Evolutionary conservation across 495 filamentous ascomycete species (phyloP), one percentile per base, ranked within the genome.

Genomic region (Halenospora varia): DNA sequence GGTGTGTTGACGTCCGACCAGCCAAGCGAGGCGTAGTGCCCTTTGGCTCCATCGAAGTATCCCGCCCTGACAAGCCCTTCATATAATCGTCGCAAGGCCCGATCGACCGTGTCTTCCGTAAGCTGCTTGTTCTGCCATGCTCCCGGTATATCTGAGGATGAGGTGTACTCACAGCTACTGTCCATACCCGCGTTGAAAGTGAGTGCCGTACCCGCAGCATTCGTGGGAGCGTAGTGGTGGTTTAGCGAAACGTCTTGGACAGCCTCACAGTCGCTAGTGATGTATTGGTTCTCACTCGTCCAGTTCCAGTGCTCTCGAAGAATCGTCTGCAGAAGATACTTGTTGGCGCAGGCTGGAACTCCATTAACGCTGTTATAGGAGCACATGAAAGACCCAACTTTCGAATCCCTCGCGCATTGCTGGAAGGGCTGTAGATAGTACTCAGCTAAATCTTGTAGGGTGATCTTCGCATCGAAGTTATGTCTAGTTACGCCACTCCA

Each of bases 361-460:
- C 82, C 82, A 49, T 85, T 84, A 19, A 86, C 78, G 0, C 81
- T 71, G 61, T 84, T 85, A 62, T 86, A 86, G 3, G 77, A 80
- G 48, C 81, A 82, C 82, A 86, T 84, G 19, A 82, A 69, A 41
- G 77, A 80, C 49, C 76, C 70, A 3, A 78, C 82, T 45, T 79
- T 78, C 2, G 81, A 78, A 64, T 84, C 80, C 20, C 78, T 72
- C 2, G 73, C 71, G 52, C 78, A 81, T 8, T 66, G 66, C 51
- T 78, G 70, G 62, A 83, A 83, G 1, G 77, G 71, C 0, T 70
- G 72, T 4, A 80, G 60, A 51, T 78, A 83, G 57, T 83, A 86
- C 42, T 85, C 81, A 0, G 76, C 67, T 17, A 84, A 66, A 45
- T 85, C 78, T 54, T 84, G 81, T 26, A 70, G 67, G 15, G 73